Percentiles rank a stretch among this genome's conserved stretches.
Conservation (phyloP, 2,329 filamentous ascomycete species). For the Pochonia chlamydosporia region DNA sequence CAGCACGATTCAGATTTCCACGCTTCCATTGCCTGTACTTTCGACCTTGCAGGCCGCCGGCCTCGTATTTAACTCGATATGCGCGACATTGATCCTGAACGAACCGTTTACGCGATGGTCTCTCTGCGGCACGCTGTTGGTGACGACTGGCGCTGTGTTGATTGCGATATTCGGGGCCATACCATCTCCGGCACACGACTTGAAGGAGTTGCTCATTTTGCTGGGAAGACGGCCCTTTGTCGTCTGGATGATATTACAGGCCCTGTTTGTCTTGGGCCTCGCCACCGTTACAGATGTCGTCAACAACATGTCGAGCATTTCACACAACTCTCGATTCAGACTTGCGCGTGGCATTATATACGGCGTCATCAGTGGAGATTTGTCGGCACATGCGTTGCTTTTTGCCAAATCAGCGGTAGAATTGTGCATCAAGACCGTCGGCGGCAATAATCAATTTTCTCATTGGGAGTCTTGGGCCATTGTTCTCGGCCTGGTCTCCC, state of each 20-base stretch:
- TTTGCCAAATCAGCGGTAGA: conserved; percentile 97
- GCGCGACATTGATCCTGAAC: conserved; percentile 84
- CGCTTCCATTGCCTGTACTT: conserved; percentile 84
- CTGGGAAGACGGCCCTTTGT: conserved; percentile 72
- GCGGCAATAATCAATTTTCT: conserved; percentile 87
- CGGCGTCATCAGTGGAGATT: conserved; percentile 82
- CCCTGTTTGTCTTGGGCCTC: conserved; percentile 64
- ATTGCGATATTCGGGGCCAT: conserved; percentile 95
- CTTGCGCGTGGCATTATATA: conserved; percentile 80
- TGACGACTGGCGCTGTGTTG: conserved; percentile 80
- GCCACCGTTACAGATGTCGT: conserved; percentile 56
- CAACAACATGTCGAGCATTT: conserved; percentile 44
- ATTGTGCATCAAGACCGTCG: conserved; percentile 78
- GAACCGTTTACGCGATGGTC: conserved; percentile 95
- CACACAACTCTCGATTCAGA: conserved; percentile 61
- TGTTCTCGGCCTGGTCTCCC: conserved; percentile 68
- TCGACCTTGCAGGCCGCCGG: conserved; percentile 94
- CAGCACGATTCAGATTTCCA: conserved; percentile 96
- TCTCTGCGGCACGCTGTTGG: conserved; percentile 81
- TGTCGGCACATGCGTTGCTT: conserved; percentile 88
- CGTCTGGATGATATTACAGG: conserved; percentile 81
- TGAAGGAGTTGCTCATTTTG: conserved; percentile 74
- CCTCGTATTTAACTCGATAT: conserved; percentile 97
- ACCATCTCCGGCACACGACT: conserved; percentile 82
- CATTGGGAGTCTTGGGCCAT: conserved; percentile 95